These are phyloP conservation scores for Candida qinlingensis DNA, from an alignment of 805 yeast species.

Conservation along the genomic window DNA sequence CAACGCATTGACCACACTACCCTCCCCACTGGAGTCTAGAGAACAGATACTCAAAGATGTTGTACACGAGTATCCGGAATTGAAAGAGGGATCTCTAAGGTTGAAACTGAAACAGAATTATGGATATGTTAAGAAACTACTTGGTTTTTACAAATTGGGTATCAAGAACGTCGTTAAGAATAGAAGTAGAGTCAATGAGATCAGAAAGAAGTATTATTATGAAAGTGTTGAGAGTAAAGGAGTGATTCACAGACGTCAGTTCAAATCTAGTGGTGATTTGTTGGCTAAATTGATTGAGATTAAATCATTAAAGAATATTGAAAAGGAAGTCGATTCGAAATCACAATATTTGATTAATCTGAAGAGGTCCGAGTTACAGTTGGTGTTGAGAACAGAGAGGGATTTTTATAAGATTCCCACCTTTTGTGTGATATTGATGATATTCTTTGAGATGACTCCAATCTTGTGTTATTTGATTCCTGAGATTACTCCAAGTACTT, in stretches of 20 bases:
- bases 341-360: constrained; percentile 29
- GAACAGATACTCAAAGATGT: constrained; percentile 24
- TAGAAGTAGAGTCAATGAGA: constrained; percentile 23
- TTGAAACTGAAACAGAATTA: constrained; percentile 33
- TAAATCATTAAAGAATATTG: constrained; percentile 25
- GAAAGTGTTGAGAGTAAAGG: constrained; percentile 20
- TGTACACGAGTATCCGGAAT: constrained; percentile 14
- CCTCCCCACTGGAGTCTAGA: constrained; percentile 1
- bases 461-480: constrained; percentile 48
- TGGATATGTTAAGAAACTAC: constrained; percentile 38
- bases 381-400: constrained; percentile 37
- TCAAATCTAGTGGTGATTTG: constrained; percentile 33
- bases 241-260: constrained; percentile 15
- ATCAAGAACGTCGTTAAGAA: constrained; percentile 50
- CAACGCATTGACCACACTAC: constrained; percentile 7
- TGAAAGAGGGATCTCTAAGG: constrained; percentile 20
- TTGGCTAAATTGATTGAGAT: constrained; percentile 33
- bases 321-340: constrained; percentile 10
- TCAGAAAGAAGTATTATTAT: constrained; percentile 26
- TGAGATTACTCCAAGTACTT: constrained; percentile 52
- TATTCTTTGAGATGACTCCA: constrained; percentile 53
- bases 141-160: constrained; percentile 55
- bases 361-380: constrained; percentile 41
- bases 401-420: constrained; percentile 46
- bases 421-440: constrained; percentile 41